Conservation (phyloP, 225 moss, liverwort and hornwort genomes). For the Bryoerythrophyllum caledonicum region DNA sequence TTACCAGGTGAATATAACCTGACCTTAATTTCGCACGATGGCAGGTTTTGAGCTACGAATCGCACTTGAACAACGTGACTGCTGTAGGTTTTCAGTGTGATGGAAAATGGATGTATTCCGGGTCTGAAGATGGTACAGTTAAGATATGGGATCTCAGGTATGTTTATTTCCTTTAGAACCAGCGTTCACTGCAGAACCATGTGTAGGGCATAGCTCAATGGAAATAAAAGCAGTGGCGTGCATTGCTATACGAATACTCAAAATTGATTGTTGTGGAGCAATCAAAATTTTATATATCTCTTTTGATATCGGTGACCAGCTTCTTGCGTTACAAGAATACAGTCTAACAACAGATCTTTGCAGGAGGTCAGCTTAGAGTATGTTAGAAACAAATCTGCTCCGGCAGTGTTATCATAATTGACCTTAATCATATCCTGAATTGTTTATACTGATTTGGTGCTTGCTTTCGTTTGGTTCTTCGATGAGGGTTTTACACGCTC, state of each 20-base stretch:
- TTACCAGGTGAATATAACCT: conserved; percentile 11
- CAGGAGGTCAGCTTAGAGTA: conserved; percentile 2
- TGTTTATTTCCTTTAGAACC: background rate
- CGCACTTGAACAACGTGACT: conserved; percentile 87
- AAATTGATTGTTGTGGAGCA: background rate
- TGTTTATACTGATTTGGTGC: background rate
- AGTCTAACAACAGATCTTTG: background rate
- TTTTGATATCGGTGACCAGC: background rate
- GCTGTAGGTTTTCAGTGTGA: conserved; percentile 97
- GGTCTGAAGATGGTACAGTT: conserved; percentile 96
- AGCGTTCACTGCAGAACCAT: background rate
- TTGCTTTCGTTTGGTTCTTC: background rate
- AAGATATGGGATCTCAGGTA: conserved; percentile 98
- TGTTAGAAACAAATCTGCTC: background rate
- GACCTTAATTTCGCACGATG: conserved; percentile 28
- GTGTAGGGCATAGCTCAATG: background rate
- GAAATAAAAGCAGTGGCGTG: background rate
- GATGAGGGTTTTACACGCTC: background rate
- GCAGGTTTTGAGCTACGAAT: conserved; percentile 74
- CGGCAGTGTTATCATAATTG: background rate
- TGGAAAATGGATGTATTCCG: conserved; percentile 99
- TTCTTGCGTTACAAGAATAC: conserved; percentile 3
- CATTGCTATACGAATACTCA: background rate
- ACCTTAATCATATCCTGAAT: background rate
- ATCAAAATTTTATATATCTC: background rate